phyloP scores from a whole-genome alignment of 73 alveolate species.

The Effrenium voratum region DNA sequence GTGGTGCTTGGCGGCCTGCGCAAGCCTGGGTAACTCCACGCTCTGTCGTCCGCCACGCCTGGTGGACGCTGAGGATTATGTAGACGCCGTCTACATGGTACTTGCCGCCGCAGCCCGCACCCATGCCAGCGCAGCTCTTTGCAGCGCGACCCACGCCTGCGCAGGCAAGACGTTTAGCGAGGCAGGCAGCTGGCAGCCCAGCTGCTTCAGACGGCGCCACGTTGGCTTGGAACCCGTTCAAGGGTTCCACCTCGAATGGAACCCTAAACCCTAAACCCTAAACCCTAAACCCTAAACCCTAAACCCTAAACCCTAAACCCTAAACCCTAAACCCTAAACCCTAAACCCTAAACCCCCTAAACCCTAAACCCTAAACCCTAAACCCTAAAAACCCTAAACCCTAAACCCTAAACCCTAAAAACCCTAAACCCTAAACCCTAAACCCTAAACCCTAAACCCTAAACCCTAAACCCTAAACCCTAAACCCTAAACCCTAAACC shows the following conservation, averaged over 20 bases:
- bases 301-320: background rate
- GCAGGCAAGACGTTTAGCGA: background rate
- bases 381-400: background rate
- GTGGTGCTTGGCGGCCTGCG: no score
- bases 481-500: background rate
- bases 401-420: background rate
- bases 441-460: background rate
- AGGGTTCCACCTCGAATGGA: no score
- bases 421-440: background rate
- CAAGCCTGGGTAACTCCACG: no score
- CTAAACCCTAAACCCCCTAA: background rate
- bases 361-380: background rate
- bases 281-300: background rate
- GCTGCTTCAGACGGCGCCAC: background rate
- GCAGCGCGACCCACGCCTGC: background rate
- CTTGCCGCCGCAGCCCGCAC: background rate
- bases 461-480: background rate
- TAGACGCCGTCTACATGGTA: no score
- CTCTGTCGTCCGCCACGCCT: no score
- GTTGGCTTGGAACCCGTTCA: background rate
- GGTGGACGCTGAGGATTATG: no score
- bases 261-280: no score
- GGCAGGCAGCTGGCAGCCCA: background rate
- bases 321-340: background rate
- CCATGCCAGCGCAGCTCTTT: background rate